Evolutionary conservation across 257 asterid species (phyloP).

Genomic region (Solanum verrucosum): DNA sequence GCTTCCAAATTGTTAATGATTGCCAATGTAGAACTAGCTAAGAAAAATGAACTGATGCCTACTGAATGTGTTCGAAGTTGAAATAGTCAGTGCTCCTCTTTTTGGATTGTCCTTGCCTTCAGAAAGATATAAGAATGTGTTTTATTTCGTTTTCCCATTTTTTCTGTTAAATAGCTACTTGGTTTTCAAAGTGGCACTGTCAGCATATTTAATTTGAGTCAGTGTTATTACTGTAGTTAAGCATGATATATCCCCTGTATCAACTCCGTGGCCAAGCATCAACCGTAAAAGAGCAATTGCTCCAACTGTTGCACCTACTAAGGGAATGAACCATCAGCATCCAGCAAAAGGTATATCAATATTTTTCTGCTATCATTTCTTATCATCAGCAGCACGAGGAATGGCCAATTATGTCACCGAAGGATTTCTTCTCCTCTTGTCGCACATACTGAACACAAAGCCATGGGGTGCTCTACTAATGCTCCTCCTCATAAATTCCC

Average conservation of each 20-base stretch:
- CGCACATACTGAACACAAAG: constrained; percentile 43
- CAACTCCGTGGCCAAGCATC: constrained; percentile 45
- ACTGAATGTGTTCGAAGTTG: background rate
- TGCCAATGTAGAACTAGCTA: background rate
- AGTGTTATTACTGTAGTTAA: constrained; percentile 24
- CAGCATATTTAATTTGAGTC: background rate
- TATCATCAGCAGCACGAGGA: background rate
- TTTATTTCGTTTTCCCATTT: background rate
- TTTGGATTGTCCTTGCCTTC: background rate
- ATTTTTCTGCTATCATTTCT: background rate
- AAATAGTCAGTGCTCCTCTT: background rate
- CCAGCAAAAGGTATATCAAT: constrained; percentile 46
- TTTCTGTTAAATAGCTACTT: background rate
- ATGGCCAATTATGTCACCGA: background rate
- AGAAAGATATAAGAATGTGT: background rate
- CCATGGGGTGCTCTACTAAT: constrained; percentile 12
- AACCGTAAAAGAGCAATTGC: constrained; percentile 14
- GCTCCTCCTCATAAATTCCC: constrained; percentile 39
- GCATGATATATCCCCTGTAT: constrained; percentile 28
- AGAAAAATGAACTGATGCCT: background rate
- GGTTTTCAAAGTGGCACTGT: background rate
- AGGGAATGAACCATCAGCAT: constrained; percentile 16
- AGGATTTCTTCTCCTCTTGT: constrained; percentile 15
- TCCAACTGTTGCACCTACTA: constrained; percentile 46
- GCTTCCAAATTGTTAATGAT: background rate